A percentile compares a stretch with the other conserved stretches of the same genome.
These are phyloP conservation scores for Pseudogymnoascus sp. DNA, from an alignment of 2,329 filamentous ascomycete species.

Conservation along the genomic window DNA sequence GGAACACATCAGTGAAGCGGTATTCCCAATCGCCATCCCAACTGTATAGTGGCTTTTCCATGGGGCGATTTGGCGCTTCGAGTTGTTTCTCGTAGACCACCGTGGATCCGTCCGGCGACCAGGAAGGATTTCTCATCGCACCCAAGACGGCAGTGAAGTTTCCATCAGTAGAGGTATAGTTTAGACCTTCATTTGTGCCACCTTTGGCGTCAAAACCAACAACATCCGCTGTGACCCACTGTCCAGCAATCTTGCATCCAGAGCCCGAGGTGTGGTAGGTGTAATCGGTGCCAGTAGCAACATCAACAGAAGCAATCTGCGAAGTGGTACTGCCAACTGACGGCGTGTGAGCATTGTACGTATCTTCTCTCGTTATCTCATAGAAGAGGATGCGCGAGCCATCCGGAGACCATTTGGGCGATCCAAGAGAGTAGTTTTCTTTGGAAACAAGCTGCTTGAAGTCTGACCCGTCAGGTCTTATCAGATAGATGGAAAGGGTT, in stretches of 20 bases:
- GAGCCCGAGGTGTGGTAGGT: conserved; percentile 20
- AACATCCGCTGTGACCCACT: conserved; percentile 13
- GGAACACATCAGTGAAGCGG: conserved; percentile 37
- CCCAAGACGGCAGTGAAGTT: conserved; percentile 11
- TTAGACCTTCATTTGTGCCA: conserved; percentile 13
- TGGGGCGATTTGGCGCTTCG: conserved; percentile 24
- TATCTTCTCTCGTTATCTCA: conserved; percentile 32
- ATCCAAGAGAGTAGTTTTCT: conserved; percentile 30
- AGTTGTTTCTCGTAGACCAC: conserved; percentile 23
- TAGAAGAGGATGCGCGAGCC: conserved; percentile 32
- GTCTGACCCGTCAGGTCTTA: conserved; percentile 31
- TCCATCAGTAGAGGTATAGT: conserved; percentile 16
- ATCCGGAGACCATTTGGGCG: conserved; percentile 32
- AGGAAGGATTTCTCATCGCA: conserved; percentile 16
- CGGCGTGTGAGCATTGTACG: conserved; percentile 31
- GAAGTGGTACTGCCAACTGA: conserved; percentile 23
- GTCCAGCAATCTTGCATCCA: conserved; percentile 14
- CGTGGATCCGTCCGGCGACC: conserved; percentile 18
- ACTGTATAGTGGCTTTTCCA: conserved; percentile 32
- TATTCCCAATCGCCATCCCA: conserved; percentile 36
- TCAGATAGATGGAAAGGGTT: conserved; percentile 32
- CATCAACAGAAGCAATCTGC: conserved; percentile 31
- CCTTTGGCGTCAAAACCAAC: conserved; percentile 19
- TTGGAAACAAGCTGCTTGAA: conserved; percentile 31
- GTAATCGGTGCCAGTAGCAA: conserved; percentile 31